These are phyloP conservation scores for Prunus campanulata DNA, from an alignment of 306 rosid genomes.

Conservation along the genomic window DNA sequence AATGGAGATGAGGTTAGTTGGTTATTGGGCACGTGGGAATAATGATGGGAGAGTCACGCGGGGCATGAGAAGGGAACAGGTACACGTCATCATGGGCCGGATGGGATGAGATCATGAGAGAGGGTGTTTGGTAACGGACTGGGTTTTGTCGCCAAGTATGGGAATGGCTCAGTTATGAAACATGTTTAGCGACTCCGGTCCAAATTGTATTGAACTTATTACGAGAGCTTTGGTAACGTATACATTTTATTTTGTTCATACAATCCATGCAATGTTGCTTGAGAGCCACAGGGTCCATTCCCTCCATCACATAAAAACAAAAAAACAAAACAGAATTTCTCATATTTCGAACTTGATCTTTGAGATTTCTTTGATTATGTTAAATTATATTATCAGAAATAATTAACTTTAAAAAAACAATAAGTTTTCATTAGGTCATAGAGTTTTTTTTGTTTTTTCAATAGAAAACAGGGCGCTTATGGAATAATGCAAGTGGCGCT, in stretches of 20 bases:
- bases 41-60: slow-evolving; percentile 24
- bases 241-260: neutral
- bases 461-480: too few relatives aligned
- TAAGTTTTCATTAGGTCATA: too few relatives aligned
- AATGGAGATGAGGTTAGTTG: slow-evolving; percentile 7
- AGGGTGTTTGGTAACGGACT: slow-evolving; percentile 22
- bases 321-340: neutral
- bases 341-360: too few relatives aligned
- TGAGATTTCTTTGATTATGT: too few relatives aligned
- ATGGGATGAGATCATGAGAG: neutral
- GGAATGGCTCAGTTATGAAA: neutral
- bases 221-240: slow-evolving; percentile 4
- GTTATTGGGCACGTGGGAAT: slow-evolving; percentile 35
- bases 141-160: slow-evolving; percentile 19
- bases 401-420: too few relatives aligned
- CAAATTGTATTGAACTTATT: neutral
- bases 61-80: slow-evolving; percentile 18
- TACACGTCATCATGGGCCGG: slow-evolving; percentile 19
- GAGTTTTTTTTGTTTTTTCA: too few relatives aligned
- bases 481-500: too few relatives aligned
- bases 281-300: neutral
- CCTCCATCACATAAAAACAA: neutral
- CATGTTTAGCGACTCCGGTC: neutral
- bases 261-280: neutral
- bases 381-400: too few relatives aligned